Conservation (phyloP, 306 rosid species). For the Alnus glutinosa region DNA sequence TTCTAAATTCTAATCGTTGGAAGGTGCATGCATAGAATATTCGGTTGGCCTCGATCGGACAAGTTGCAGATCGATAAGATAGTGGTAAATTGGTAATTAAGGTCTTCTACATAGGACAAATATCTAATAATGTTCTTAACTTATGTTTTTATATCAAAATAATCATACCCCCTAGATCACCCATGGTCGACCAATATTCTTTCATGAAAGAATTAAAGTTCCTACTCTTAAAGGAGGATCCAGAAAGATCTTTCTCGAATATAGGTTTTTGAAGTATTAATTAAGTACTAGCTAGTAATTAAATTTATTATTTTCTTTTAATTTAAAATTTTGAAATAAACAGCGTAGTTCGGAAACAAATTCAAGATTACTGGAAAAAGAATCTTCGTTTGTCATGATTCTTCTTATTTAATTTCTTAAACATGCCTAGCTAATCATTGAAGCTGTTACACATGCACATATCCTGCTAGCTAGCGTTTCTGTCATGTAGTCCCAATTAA, state of each 20-base stretch:
- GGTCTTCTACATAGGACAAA: too few relatives aligned
- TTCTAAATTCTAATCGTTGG: not conserved
- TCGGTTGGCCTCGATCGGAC: not conserved
- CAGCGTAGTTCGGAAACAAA: too few relatives aligned
- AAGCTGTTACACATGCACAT: not conserved
- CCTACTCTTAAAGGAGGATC: too few relatives aligned
- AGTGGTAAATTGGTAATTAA: too few relatives aligned
- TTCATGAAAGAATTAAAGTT: too few relatives aligned
- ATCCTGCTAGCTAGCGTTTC: not conserved
- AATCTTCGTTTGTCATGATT: not conserved
- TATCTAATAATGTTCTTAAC: not conserved
- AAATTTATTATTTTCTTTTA: too few relatives aligned
- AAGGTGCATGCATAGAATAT: not conserved
- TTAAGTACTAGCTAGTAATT: too few relatives aligned
- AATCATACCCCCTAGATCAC: not conserved
- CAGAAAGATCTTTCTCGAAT: too few relatives aligned
- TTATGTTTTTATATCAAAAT: not conserved
- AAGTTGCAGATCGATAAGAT: too few relatives aligned
- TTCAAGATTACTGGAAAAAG: too few relatives aligned
- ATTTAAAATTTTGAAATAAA: too few relatives aligned
- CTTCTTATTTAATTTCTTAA: not conserved
- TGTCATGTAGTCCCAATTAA: not conserved
- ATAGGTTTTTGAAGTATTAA: too few relatives aligned
- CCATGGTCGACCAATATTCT: not conserved
- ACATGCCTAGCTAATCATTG: conserved; percentile 16